These are phyloP conservation scores for Mucor indicus DNA, from an alignment of 371 early-diverging fungal species.

Conservation along the genomic window DNA sequence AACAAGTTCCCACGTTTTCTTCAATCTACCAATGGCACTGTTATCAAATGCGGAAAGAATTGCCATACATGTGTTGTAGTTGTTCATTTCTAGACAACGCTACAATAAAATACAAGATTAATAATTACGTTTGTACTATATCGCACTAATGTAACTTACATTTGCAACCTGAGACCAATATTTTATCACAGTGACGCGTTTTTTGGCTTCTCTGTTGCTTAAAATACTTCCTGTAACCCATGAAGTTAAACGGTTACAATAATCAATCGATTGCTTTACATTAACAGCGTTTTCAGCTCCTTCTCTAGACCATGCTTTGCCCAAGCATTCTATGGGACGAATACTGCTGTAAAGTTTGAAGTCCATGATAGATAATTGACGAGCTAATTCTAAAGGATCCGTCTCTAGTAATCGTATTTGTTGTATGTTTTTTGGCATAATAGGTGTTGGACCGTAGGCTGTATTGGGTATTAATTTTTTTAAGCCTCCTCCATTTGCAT, in stretches of 20 bases:
- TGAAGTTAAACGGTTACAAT: constrained; percentile 62
- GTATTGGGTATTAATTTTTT: constrained; percentile 62
- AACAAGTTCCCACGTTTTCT: constrained; percentile 78
- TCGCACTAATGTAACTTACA: constrained; percentile 32
- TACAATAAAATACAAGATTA: constrained; percentile 4
- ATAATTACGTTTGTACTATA: not conserved
- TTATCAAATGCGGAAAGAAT: constrained; percentile 86
- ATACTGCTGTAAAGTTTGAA: constrained; percentile 77
- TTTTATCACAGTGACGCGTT: constrained; percentile 70
- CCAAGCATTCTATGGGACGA: constrained; percentile 80
- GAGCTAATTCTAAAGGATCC: constrained; percentile 90
- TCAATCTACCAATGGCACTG: constrained; percentile 82
- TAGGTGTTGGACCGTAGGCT: constrained; percentile 42
- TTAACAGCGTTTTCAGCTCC: constrained; percentile 56
- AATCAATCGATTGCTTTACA: constrained; percentile 71
- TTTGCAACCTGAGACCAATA: constrained; percentile 83
- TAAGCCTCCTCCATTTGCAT: constrained; percentile 46
- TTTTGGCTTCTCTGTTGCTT: constrained; percentile 69
- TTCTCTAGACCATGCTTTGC: constrained; percentile 85
- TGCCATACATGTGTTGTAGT: constrained; percentile 88
- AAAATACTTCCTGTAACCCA: constrained; percentile 83
- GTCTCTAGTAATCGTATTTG: constrained; percentile 73
- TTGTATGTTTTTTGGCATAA: constrained; percentile 65
- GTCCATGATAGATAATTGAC: constrained; percentile 91
- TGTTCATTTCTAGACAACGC: constrained; percentile 74